These are phyloP conservation scores for Alternaria consortialis DNA, from an alignment of 2,329 filamentous ascomycete genomes.

Conservation along the genomic window DNA sequence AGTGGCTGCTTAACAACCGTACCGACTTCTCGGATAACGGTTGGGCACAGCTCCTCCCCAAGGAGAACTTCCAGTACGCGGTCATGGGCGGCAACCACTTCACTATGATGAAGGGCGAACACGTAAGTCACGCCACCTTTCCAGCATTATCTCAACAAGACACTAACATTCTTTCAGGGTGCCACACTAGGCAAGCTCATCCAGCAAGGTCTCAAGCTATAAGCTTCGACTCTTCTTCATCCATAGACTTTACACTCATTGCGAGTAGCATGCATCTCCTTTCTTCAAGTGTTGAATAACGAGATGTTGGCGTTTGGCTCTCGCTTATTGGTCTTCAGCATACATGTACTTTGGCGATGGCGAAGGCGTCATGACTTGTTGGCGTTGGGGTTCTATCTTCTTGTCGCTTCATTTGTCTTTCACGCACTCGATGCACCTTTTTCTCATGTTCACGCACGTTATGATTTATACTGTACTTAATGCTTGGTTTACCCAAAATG, in stretches of 20 bases:
- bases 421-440: conserved; percentile 9
- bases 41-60: conserved; percentile 72
- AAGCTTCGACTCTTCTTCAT: conserved; percentile 8
- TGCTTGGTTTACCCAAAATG: conserved; percentile 24
- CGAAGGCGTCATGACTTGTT: conserved; percentile 8
- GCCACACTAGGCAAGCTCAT: conserved; percentile 55
- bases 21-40: conserved; percentile 75
- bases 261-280: conserved; percentile 44
- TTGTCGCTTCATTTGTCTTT: conserved; percentile 7
- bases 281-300: conserved; percentile 46
- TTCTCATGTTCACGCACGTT: conserved; percentile 15
- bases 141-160: neutral
- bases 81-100: conserved; percentile 80
- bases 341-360: conserved; percentile 21
- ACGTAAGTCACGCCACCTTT: conserved; percentile 49
- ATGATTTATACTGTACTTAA: conserved; percentile 16
- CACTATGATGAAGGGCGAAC: conserved; percentile 74
- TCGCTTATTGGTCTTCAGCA: conserved; percentile 14
- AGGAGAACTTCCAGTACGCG: conserved; percentile 68
- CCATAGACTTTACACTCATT: conserved; percentile 26
- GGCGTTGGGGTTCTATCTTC: conserved; percentile 15
- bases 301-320: conserved; percentile 41
- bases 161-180: conserved; percentile 46
- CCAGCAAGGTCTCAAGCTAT: conserved; percentile 53
- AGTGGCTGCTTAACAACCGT: conserved; percentile 76